Evolutionary conservation across 495 filamentous ascomycete genomes (phyloP).

Genomic region (Xylaria intraflava): DNA sequence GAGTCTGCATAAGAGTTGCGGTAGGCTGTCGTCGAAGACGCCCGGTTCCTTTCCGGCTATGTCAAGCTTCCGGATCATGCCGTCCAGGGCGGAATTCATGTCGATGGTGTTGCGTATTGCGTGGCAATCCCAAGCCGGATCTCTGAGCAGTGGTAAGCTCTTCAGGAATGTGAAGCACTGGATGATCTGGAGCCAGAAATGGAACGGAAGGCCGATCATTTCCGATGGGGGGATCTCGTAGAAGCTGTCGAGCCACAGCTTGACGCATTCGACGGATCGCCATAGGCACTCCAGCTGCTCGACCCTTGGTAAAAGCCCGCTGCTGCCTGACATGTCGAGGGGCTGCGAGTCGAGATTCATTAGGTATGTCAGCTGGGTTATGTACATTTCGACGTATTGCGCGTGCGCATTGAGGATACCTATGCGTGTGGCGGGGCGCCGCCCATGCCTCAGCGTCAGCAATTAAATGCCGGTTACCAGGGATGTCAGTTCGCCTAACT

Average conservation of each 20-base stretch:
- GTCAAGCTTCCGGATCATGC: slow-evolving; percentile 7
- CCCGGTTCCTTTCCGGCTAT: slow-evolving; percentile 6
- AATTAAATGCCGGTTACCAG: not conserved
- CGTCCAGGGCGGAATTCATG: slow-evolving; percentile 26
- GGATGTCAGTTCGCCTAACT: not conserved
- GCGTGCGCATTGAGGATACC: slow-evolving; percentile 27
- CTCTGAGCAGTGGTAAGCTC: slow-evolving; percentile 32
- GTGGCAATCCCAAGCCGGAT: slow-evolving; percentile 37
- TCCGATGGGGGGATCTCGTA: slow-evolving; percentile 21
- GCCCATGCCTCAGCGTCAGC: not conserved
- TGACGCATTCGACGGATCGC: slow-evolving; percentile 31
- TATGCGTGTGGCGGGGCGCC: not conserved
- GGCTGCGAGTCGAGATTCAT: slow-evolving; percentile 15
- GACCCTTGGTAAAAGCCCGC: slow-evolving; percentile 18
- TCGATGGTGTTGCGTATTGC: slow-evolving; percentile 30
- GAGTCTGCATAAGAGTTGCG: slow-evolving; percentile 24
- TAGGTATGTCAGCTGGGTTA: slow-evolving; percentile 27
- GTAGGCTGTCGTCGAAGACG: slow-evolving; percentile 24
- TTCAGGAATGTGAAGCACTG: slow-evolving; percentile 32
- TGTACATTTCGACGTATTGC: slow-evolving; percentile 35
- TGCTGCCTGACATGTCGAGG: slow-evolving; percentile 7
- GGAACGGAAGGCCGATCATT: slow-evolving; percentile 26
- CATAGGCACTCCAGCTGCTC: slow-evolving; percentile 32
- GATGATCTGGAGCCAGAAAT: slow-evolving; percentile 34
- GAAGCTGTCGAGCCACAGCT: slow-evolving; percentile 32